Base-by-base conservation (phyloP, 805 yeast species). In the Hyphopichia homilentoma region DNA sequence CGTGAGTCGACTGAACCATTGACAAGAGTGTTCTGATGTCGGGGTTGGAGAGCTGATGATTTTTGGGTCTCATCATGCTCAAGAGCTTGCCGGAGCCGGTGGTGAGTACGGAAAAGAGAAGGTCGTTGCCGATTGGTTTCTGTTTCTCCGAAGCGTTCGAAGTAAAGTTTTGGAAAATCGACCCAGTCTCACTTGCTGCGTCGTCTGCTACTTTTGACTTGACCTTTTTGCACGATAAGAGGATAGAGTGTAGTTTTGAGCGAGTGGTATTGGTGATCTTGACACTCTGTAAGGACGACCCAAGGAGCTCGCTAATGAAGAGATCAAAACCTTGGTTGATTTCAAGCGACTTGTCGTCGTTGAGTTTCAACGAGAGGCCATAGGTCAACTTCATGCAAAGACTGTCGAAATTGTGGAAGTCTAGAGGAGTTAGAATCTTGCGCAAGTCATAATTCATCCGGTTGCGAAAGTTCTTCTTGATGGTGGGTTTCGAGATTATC, bases 391-490 rank as follows among this genome's bases (percentile, higher is more conserved):
- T 53, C 56, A 57, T 49, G 25, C 63, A 50, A 16, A 90, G 68
- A 2, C 79, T 69, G 39, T 83, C 81, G 28, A 90, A 59, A 36
- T 84, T 85, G 3, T 76, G 73, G 35, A 76, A 68, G 55, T 89
- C 96, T 3, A 90, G 72, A 1, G 80, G 75, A 3, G 87, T 87
- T 16, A 89, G 64, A 18, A 83, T 70, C 36, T 79, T 81, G 15
- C 96, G 64, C 23, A 90, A 60, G 48, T 90, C 97, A 47, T 84
- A 86, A 47, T 86, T 86, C 48, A 84, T 81, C 35, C 94, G 66
- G 39, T 76, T 73, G 32, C 69, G 64, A 52, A 84, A 89, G 21
- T 82, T 77, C 41, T 77, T 76, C 7, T 73, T 65, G 23, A 90
- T 77, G 41, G 83, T 84, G 2, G 87, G 82, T 49, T 82, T 79